phyloP scores from a whole-genome alignment of 495 filamentous ascomycete genomes.

The Aspergillus cristatus region DNA sequence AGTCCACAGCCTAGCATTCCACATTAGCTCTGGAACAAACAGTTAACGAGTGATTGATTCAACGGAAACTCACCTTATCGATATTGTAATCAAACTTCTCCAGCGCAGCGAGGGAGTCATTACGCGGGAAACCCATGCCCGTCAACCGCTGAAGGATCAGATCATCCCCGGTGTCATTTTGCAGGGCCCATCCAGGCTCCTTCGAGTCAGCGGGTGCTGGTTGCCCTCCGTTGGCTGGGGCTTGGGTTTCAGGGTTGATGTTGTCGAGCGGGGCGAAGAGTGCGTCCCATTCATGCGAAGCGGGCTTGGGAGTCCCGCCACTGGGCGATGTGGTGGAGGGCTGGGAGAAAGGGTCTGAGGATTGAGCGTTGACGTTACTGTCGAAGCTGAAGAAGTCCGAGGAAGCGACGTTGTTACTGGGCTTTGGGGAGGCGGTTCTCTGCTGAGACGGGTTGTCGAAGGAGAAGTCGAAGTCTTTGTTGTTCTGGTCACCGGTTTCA shows the following conservation, averaged over 20 bases:
- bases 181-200: slow-evolving; percentile 57
- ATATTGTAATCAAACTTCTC: slow-evolving; percentile 95
- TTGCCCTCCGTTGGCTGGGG: slow-evolving; percentile 12
- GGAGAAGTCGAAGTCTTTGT: slow-evolving; percentile 63
- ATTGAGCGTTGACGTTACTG: slow-evolving; percentile 45
- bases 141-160: slow-evolving; percentile 85
- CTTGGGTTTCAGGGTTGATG: slow-evolving; percentile 31
- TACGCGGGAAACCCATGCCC: slow-evolving; percentile 79
- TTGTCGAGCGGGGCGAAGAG: slow-evolving; percentile 77
- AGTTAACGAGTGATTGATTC: neutral
- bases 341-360: slow-evolving; percentile 24
- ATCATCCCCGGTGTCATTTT: slow-evolving; percentile 73
- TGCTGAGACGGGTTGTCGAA: slow-evolving; percentile 44
- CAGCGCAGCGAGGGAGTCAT: slow-evolving; percentile 70
- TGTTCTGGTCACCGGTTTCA: slow-evolving; percentile 23
- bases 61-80: slow-evolving; percentile 64
- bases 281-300: slow-evolving; percentile 81
- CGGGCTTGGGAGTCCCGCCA: slow-evolving; percentile 17
- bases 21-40: neutral
- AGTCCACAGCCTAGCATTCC: slow-evolving; percentile 30
- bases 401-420: slow-evolving; percentile 12
- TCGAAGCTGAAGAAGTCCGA: slow-evolving; percentile 38
- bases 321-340: slow-evolving; percentile 19
- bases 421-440: slow-evolving; percentile 13
- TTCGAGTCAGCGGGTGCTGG: slow-evolving; percentile 21